These are phyloP conservation scores for Naganishia vaughanmartiniae DNA, from an alignment of 768 basidiomycete genomes.

Conservation along the genomic window DNA sequence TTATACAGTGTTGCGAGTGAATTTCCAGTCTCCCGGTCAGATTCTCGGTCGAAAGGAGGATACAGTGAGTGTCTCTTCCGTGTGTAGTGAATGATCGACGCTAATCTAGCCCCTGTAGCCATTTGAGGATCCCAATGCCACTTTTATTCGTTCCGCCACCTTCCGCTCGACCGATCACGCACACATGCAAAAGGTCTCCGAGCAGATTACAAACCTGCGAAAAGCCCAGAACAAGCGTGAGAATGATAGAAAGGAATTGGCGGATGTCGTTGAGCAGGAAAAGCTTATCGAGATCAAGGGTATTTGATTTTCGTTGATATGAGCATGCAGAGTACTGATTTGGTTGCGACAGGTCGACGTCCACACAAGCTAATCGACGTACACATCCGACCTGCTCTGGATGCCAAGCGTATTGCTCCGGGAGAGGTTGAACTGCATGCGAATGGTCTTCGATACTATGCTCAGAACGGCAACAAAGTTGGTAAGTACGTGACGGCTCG, in stretches of 20 bases:
- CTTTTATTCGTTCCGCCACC: conserved; percentile 90
- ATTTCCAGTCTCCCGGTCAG: conserved; percentile 97
- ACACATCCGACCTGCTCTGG: conserved; percentile 86
- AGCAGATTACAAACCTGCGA: conserved; percentile 90
- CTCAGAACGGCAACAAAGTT: conserved; percentile 82
- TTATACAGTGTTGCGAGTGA: conserved; percentile 88
- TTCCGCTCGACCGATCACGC: conserved; percentile 86
- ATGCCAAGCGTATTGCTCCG: conserved; percentile 81
- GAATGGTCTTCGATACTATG: conserved; percentile 91
- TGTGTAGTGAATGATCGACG: background rate
- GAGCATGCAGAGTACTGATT: background rate
- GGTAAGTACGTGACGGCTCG: conserved; percentile 58
- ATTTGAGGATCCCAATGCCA: conserved; percentile 89
- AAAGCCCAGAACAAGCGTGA: conserved; percentile 96
- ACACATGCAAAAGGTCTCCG: conserved; percentile 82
- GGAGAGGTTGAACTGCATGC: conserved; percentile 99
- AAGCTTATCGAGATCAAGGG: conserved; percentile 83
- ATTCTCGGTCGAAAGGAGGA: conserved; percentile 98
- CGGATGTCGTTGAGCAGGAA: conserved; percentile 95
- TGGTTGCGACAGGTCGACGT: conserved; percentile 56
- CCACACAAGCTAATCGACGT: conserved; percentile 85
- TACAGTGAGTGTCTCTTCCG: conserved; percentile 60
- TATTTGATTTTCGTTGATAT: conserved; percentile 7
- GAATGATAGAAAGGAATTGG: conserved; percentile 96
- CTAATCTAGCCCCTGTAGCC: conserved; percentile 31